A percentile compares a stretch with the other conserved stretches of the same genome.
phyloP scores from a whole-genome alignment of 2,329 filamentous ascomycete species.

The Epichloe coenophiala region DNA sequence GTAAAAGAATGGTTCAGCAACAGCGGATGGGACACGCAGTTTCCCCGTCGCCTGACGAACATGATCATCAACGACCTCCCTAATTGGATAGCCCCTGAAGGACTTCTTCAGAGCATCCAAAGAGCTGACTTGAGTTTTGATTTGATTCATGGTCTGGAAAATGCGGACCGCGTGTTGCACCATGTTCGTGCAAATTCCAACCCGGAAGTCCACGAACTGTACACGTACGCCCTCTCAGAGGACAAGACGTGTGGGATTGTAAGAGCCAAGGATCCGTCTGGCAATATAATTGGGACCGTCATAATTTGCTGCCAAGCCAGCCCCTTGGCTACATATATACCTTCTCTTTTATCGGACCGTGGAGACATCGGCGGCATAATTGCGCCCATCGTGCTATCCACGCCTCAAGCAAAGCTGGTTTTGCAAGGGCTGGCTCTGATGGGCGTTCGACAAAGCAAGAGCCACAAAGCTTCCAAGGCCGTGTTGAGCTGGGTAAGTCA shows the following conservation, averaged over 20 bases:
- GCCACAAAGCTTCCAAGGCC: constrained; percentile 58
- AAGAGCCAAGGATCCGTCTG: constrained; percentile 56
- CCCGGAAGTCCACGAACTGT: constrained; percentile 70
- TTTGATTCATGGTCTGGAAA: constrained; percentile 67
- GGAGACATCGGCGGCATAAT: constrained; percentile 60
- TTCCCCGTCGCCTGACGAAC: constrained; percentile 44
- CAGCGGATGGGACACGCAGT: constrained; percentile 69
- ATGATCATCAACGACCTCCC: constrained; percentile 61
- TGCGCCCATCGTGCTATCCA: constrained; percentile 61
- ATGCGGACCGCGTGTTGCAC: constrained; percentile 57
- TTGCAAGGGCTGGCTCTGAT: constrained; percentile 67
- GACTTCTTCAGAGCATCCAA: constrained; percentile 60
- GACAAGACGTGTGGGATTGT: constrained; percentile 67
- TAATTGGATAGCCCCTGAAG: constrained; percentile 63
- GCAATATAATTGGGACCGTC: constrained; percentile 62
- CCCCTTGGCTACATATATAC: constrained; percentile 54
- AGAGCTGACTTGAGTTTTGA: constrained; percentile 67
- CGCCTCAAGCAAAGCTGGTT: constrained; percentile 54
- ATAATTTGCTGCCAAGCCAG: constrained; percentile 65
- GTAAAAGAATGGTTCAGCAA: constrained; percentile 73
- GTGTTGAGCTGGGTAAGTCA: constrained; percentile 66
- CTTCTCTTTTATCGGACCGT: constrained; percentile 48
- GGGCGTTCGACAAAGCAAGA: constrained; percentile 71
- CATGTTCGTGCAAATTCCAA: constrained; percentile 62
- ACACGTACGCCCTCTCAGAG: constrained; percentile 60